phyloP scores from a whole-genome alignment of 371 early-diverging fungal genomes.

The Phascolomyces articulosus region DNA sequence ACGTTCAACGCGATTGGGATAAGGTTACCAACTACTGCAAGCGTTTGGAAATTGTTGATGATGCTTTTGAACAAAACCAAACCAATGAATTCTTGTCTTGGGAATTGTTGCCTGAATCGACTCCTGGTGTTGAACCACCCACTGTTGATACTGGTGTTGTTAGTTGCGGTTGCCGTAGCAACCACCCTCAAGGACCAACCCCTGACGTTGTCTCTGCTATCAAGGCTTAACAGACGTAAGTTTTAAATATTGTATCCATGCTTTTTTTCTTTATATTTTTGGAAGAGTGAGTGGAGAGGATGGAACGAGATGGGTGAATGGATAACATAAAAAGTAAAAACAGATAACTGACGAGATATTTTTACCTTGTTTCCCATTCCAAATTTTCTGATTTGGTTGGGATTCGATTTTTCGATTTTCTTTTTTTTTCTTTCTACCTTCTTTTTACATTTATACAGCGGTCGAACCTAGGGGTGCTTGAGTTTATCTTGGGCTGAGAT shows the following conservation, averaged over 20 bases:
- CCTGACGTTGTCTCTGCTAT: background rate
- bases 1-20: slow-evolving; percentile 71
- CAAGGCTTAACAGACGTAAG: slow-evolving; percentile 3
- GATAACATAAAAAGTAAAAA: no score
- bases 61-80: slow-evolving; percentile 59
- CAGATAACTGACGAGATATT: background rate
- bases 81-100: slow-evolving; percentile 63
- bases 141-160: slow-evolving; percentile 56
- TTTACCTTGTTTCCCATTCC: background rate
- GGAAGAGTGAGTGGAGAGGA: no score
- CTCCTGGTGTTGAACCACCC: slow-evolving; percentile 38
- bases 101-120: slow-evolving; percentile 39
- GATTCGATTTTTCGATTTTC: background rate
- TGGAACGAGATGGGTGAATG: background rate
- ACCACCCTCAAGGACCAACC: background rate
- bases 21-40: slow-evolving; percentile 72
- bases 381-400: background rate
- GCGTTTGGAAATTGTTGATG: slow-evolving; percentile 59
- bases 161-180: background rate
- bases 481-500: slow-evolving; percentile 48
- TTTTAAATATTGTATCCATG: background rate
- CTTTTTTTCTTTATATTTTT: no score
- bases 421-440: no score
- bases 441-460: no score
- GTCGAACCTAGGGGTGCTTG: slow-evolving; percentile 57